These are phyloP conservation scores for Potentilla sterilis DNA, from an alignment of 306 rosid species.

Conservation along the genomic window DNA sequence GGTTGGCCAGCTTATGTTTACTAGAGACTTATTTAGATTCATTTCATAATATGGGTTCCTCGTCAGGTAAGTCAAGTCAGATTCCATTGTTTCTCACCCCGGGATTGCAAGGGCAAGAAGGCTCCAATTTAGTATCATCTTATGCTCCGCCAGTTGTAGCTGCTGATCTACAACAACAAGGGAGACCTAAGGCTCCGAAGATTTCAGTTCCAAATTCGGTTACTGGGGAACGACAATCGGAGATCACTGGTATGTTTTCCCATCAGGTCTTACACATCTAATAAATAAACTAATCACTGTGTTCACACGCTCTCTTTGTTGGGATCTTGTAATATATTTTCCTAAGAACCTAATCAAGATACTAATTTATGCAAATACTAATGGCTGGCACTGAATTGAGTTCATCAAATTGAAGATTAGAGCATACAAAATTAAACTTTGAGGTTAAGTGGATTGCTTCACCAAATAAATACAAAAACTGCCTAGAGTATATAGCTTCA, in stretches of 20 bases:
- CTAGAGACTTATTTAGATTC: background rate
- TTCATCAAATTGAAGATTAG: too few species aligned
- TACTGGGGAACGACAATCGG: background rate
- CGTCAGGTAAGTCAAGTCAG: constrained; percentile 45
- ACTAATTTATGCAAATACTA: too few species aligned
- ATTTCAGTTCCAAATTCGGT: background rate
- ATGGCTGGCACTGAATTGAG: too few species aligned
- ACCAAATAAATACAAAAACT: too few species aligned
- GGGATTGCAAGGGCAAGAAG: constrained; percentile 22
- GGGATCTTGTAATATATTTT: too few species aligned
- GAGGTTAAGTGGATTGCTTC: too few species aligned
- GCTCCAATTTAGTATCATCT: constrained; percentile 23
- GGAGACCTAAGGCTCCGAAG: background rate
- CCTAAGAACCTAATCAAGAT: too few species aligned
- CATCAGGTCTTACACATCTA: background rate
- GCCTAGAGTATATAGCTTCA: too few species aligned
- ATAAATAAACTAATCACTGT: background rate
- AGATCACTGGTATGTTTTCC: background rate
- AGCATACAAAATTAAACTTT: too few species aligned
- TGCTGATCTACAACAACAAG: constrained; percentile 20
- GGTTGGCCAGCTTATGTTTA: background rate
- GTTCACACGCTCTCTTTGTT: background rate
- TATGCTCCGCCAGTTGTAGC: constrained; percentile 29
- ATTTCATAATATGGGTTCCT: background rate
- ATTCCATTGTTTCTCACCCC: constrained; percentile 27